These are phyloP conservation scores for Colletotrichum scovillei DNA, from an alignment of 2,329 filamentous ascomycete genomes.

Conservation along the genomic window DNA sequence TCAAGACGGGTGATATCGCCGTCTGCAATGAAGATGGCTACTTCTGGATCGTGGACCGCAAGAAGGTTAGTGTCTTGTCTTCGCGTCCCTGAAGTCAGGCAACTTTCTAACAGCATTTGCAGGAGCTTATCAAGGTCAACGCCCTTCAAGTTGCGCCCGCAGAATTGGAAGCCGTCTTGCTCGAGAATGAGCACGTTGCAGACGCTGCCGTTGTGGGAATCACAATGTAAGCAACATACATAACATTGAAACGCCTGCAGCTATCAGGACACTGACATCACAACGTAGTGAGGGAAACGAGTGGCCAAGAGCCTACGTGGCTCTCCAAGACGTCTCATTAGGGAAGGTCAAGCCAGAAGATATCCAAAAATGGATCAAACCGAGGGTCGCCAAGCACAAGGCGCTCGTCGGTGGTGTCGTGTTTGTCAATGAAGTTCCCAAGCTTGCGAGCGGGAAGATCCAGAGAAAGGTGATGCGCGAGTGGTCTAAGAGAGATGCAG, in stretches of 20 bases:
- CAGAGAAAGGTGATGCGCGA: conserved; percentile 66
- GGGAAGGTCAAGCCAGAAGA: conserved; percentile 59
- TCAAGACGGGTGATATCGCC: conserved; percentile 69
- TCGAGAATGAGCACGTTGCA: conserved; percentile 62
- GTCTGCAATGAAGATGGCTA: conserved; percentile 57
- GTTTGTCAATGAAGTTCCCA: conserved; percentile 68
- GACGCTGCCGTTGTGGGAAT: conserved; percentile 68
- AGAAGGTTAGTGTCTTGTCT: conserved; percentile 50
- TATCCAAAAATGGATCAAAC: conserved; percentile 60
- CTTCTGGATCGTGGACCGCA: conserved; percentile 61
- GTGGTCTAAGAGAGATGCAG: conserved; percentile 66
- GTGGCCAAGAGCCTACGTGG: conserved; percentile 64
- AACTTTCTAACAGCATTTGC: neutral
- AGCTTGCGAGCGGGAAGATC: conserved; percentile 68
- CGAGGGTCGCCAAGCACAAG: conserved; percentile 63
- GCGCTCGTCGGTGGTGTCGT: conserved; percentile 61
- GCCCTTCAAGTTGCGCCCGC: conserved; percentile 70
- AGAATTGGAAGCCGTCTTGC: conserved; percentile 63
- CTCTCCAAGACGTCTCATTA: conserved; percentile 57
- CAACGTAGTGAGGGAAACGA: conserved; percentile 56
- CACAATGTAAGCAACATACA: conserved; percentile 49
- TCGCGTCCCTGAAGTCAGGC: neutral
- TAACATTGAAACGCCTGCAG: neutral
- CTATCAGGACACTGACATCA: neutral
- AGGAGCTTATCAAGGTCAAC: conserved; percentile 71